Evolutionary conservation across 2,329 filamentous ascomycete genomes (phyloP).

Genomic region (Hypoxylon sp.): DNA sequence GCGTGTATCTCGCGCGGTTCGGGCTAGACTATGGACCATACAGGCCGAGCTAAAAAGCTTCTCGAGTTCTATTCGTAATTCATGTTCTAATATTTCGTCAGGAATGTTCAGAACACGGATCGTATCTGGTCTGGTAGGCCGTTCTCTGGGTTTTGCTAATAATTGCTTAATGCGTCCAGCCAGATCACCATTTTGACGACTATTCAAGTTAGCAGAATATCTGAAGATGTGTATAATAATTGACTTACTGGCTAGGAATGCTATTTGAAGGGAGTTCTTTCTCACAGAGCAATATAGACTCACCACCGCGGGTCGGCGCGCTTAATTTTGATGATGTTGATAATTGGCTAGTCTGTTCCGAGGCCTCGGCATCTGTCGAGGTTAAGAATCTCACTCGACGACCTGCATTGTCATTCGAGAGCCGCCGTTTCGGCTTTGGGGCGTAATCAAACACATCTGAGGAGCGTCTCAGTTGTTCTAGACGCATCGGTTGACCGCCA

Average conservation of each 20-base stretch:
- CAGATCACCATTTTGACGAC: background rate
- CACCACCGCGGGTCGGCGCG: background rate
- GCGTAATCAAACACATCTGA: background rate
- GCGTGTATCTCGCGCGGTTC: constrained; percentile 4
- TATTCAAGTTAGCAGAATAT: constrained; percentile 1
- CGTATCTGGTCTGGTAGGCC: background rate
- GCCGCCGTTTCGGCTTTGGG: constrained; percentile 2
- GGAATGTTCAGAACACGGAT: constrained; percentile 11
- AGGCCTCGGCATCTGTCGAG: background rate
- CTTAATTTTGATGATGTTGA: background rate
- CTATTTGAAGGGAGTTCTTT: background rate
- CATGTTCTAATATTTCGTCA: background rate
- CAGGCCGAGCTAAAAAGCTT: constrained; percentile 7
- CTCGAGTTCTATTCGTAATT: constrained; percentile 4
- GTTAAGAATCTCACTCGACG: constrained; percentile 15
- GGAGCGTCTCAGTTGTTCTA: background rate
- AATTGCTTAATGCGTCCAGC: background rate
- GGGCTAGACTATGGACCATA: constrained; percentile 14
- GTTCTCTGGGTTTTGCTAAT: background rate
- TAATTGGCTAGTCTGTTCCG: background rate
- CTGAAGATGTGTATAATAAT: too few relatives aligned
- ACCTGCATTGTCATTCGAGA: background rate
- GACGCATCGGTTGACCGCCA: constrained; percentile 10
- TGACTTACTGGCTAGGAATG: background rate
- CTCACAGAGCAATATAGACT: background rate